A percentile compares a stretch with the other conserved stretches of the same genome.
phyloP scores from a whole-genome alignment of 2,329 filamentous ascomycete genomes.

The Alternaria brassicae region DNA sequence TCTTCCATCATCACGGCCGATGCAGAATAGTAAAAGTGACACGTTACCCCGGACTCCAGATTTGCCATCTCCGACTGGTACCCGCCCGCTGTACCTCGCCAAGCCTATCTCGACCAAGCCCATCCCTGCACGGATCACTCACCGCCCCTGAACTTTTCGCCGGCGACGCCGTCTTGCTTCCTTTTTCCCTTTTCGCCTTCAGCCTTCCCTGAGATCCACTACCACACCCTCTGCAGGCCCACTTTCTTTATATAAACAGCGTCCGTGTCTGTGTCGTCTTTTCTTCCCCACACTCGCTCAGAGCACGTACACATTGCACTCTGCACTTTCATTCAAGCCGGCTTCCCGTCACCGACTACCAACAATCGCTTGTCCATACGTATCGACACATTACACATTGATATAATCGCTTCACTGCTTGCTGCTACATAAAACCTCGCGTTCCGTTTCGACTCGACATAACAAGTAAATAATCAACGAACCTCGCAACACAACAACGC shows the following conservation, averaged over 20 bases:
- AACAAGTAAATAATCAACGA: neutral
- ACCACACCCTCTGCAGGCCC: constrained; percentile 5
- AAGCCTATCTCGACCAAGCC: constrained; percentile 1
- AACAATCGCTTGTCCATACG: constrained; percentile 11
- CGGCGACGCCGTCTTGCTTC: constrained; percentile 15
- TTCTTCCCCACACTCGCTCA: constrained; percentile 19
- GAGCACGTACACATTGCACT: neutral
- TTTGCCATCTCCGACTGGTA: neutral
- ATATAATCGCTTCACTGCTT: neutral
- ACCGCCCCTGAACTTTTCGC: constrained; percentile 24
- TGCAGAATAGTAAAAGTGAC: neutral
- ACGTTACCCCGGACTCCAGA: constrained; percentile 6
- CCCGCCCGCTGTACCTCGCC: constrained; percentile 4
- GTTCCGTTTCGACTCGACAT: neutral
- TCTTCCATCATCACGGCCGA: neutral
- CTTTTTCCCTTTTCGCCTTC: constrained; percentile 12
- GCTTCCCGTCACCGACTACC: neutral
- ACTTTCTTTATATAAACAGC: constrained; percentile 25
- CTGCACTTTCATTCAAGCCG: constrained; percentile 1
- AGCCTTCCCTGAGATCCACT: constrained; percentile 10
- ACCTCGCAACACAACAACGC: neutral
- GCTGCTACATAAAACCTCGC: constrained; percentile 1
- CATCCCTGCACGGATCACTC: constrained; percentile 24
- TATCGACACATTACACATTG: neutral
- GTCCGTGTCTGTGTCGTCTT: constrained; percentile 5